phyloP scores from a whole-genome alignment of 768 basidiomycete species.

The Leccinum olivaceopallidum region DNA sequence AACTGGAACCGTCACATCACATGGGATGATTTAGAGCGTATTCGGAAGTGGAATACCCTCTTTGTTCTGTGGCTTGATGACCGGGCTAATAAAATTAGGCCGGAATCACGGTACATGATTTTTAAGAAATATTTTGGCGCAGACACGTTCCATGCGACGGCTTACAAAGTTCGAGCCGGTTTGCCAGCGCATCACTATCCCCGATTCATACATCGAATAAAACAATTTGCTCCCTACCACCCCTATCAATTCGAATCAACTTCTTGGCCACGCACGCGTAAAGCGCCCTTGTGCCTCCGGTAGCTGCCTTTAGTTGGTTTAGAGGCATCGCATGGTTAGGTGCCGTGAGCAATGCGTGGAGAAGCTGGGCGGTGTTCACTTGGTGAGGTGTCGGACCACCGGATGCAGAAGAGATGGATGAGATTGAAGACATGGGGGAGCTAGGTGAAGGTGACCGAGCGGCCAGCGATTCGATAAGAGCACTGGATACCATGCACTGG shows the following conservation, averaged over 20 bases:
- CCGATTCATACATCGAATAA: slow-evolving; percentile 53
- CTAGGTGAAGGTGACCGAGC: slow-evolving; percentile 48
- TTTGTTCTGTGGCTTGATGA: not conserved
- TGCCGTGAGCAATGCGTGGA: slow-evolving; percentile 56
- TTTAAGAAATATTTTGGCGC: not conserved
- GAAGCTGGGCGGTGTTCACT: slow-evolving; percentile 66
- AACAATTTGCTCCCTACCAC: slow-evolving; percentile 73
- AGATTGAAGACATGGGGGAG: slow-evolving; percentile 61
- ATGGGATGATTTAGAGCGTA: not conserved
- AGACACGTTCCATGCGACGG: not conserved
- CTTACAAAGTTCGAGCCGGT: not conserved
- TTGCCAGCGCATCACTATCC: not conserved
- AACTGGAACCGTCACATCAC: too few species aligned
- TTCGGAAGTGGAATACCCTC: not conserved
- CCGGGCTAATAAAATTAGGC: not conserved
- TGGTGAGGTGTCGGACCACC: slow-evolving; percentile 62
- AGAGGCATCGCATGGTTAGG: slow-evolving; percentile 60
- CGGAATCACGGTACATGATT: not conserved
- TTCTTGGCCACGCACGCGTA: slow-evolving; percentile 84
- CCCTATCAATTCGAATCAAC: slow-evolving; percentile 73
- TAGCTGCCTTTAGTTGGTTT: slow-evolving; percentile 58
- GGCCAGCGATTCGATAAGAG: slow-evolving; percentile 58
- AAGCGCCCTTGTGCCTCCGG: slow-evolving; percentile 62
- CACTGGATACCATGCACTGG: slow-evolving; percentile 35
- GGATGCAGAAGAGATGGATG: slow-evolving; percentile 41